Evolutionary conservation across 1,139 yeast genomes (phyloP).

Genomic region (Geotrichum bryndzae): DNA sequence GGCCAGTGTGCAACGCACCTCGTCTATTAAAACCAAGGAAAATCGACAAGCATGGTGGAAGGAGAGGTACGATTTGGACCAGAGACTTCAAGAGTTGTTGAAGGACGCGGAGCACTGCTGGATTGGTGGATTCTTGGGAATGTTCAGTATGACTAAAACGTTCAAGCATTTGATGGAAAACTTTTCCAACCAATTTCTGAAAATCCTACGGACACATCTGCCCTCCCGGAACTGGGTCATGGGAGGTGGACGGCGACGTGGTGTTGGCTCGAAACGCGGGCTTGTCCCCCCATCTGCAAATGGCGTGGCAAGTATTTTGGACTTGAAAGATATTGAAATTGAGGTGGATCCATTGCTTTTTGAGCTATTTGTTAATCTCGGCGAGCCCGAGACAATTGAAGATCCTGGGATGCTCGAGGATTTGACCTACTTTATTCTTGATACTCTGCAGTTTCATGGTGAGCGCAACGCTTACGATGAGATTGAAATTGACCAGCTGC

Average conservation of each 20-base stretch:
- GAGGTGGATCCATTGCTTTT: conserved; percentile 48
- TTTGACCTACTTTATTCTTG: conserved; percentile 55
- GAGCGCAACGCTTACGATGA: conserved; percentile 60
- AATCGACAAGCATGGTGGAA: conserved; percentile 78
- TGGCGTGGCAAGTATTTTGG: neutral
- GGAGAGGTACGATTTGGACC: conserved; percentile 57
- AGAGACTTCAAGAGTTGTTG: conserved; percentile 49
- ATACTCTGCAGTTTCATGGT: conserved; percentile 56
- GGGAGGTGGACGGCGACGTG: conserved; percentile 9
- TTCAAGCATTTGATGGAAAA: conserved; percentile 31
- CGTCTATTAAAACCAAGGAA: conserved; percentile 47
- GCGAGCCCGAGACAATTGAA: conserved; percentile 33
- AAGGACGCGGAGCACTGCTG: conserved; percentile 56
- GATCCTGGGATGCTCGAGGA: conserved; percentile 52
- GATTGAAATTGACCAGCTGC: conserved; percentile 48
- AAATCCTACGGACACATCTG: conserved; percentile 33
- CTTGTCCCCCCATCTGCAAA: neutral
- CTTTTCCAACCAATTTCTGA: conserved; percentile 40
- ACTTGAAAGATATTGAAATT: conserved; percentile 26
- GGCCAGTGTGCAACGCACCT: conserved; percentile 38
- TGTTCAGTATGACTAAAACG: conserved; percentile 42
- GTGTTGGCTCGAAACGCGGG: conserved; percentile 5
- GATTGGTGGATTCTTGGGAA: conserved; percentile 75
- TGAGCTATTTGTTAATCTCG: conserved; percentile 49
- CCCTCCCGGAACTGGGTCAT: conserved; percentile 30